These are phyloP conservation scores for Chimonanthus praecox DNA, from an alignment of 164 flowering plant genomes.

Conservation along the genomic window DNA sequence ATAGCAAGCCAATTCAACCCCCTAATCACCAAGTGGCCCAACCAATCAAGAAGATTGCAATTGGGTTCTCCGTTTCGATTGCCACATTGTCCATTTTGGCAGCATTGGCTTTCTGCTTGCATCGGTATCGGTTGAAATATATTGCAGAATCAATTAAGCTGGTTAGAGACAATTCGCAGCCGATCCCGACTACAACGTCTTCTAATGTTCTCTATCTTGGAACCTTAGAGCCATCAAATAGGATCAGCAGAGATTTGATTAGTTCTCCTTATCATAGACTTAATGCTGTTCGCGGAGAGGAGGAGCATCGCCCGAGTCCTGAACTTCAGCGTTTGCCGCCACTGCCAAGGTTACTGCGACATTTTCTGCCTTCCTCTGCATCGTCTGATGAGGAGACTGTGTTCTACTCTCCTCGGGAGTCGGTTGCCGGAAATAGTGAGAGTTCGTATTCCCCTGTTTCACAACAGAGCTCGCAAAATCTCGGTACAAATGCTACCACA, in stretches of 20 bases:
- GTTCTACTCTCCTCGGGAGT: conserved; percentile 66
- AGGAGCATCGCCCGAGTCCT: conserved; percentile 79
- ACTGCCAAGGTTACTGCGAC: conserved; percentile 30
- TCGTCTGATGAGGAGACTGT: conserved; percentile 66
- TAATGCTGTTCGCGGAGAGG: conserved; percentile 45
- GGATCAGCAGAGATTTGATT: conserved; percentile 20
- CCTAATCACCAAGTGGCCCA: conserved; percentile 42
- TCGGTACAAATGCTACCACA: background rate
- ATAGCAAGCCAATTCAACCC: conserved; percentile 28
- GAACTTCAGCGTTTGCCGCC: conserved; percentile 94
- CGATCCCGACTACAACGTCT: conserved; percentile 25
- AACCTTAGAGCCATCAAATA: conserved; percentile 57
- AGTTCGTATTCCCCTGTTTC: conserved; percentile 31
- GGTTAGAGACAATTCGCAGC: conserved; percentile 30
- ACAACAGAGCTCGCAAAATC: conserved; percentile 17
- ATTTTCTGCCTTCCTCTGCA: conserved; percentile 29
- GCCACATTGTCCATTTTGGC: conserved; percentile 75
- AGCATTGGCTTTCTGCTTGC: conserved; percentile 64
- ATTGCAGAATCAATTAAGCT: conserved; percentile 63
- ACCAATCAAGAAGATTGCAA: conserved; percentile 52
- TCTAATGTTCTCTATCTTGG: conserved; percentile 77
- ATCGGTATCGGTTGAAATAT: conserved; percentile 44
- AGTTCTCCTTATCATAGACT: conserved; percentile 70
- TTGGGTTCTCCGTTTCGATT: conserved; percentile 68
- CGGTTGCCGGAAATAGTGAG: conserved; percentile 39